Conservation (phyloP, 2,329 filamentous ascomycete genomes). For the Gaeumannomyces tritici region DNA sequence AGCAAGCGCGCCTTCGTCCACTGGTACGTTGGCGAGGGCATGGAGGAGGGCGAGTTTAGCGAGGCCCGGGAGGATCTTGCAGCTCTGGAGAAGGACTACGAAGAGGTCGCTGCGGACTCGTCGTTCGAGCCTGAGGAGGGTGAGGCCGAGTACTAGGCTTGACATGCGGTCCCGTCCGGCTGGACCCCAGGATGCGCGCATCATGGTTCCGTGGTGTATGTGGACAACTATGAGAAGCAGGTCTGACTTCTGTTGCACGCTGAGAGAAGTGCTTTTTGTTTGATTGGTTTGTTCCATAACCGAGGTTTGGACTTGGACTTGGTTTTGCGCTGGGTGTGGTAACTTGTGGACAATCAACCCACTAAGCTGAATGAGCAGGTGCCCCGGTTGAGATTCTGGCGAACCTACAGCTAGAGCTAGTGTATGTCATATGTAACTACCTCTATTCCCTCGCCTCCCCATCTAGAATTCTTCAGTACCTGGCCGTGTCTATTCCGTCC, state of each 20-base stretch:
- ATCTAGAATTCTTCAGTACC: too few species aligned
- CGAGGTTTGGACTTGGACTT: not conserved
- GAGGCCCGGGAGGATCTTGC: constrained; percentile 98
- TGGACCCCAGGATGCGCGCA: not conserved
- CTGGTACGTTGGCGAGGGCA: constrained; percentile 99
- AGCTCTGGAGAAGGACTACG: constrained; percentile 95
- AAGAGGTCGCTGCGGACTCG: constrained; percentile 94
- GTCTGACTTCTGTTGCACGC: not conserved
- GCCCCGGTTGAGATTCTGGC: too few species aligned
- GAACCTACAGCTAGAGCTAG: too few species aligned
- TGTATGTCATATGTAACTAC: not conserved
- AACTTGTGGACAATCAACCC: too few species aligned
- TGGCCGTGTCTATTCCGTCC: not conserved
- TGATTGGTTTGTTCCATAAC: not conserved
- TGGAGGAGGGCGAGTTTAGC: constrained; percentile 99
- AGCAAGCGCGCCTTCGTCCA: constrained; percentile 99
- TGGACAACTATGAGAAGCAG: not conserved
- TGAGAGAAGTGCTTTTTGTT: not conserved
- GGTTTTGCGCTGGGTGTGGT: too few species aligned
- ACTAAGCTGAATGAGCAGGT: too few species aligned
- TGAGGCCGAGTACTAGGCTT: constrained; percentile 83
- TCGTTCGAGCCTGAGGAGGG: constrained; percentile 81
- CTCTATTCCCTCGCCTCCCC: too few species aligned
- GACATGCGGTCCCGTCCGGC: not conserved
- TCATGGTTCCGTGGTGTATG: not conserved